These are phyloP conservation scores for Chytriomyces sp. DNA, from an alignment of 192 early-diverging fungal genomes.

Conservation along the genomic window DNA sequence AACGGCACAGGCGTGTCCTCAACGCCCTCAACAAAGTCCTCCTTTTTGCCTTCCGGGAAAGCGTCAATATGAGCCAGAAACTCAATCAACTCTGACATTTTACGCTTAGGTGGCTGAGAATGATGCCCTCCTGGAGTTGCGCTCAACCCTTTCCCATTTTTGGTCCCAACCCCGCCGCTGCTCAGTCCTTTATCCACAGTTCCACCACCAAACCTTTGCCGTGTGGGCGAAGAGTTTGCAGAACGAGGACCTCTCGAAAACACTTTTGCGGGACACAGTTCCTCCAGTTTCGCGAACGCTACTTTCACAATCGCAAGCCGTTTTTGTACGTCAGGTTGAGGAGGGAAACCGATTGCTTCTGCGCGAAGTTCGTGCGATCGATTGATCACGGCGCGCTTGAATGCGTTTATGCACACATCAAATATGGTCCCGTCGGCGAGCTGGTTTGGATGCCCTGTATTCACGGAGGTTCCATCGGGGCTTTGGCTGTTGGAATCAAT, in stretches of 20 bases:
- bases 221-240: conserved; percentile 13
- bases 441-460: conserved; percentile 9
- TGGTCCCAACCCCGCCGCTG: neutral
- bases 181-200: neutral
- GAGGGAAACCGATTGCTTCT: conserved; percentile 29
- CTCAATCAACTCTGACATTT: conserved; percentile 37
- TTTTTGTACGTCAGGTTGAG: conserved; percentile 37
- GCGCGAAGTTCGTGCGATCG: conserved; percentile 37
- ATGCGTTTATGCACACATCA: conserved; percentile 40
- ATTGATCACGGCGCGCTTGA: conserved; percentile 40
- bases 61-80: conserved; percentile 33
- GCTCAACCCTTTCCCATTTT: too few relatives aligned
- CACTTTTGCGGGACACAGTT: conserved; percentile 33
- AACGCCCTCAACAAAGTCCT: neutral
- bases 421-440: conserved; percentile 40
- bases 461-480: conserved; percentile 9
- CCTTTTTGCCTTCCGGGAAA: conserved; percentile 23
- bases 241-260: conserved; percentile 3
- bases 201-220: neutral
- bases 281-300: conserved; percentile 38
- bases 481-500: conserved; percentile 34
- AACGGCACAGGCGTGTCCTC: conserved; percentile 18
- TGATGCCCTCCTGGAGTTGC: neutral
- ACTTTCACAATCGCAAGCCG: conserved; percentile 24
- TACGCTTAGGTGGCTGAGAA: conserved; percentile 14